Evolutionary conservation across 1,284 basidiomycete species (phyloP).

Genomic region (Boletellus dicymbophilus): DNA sequence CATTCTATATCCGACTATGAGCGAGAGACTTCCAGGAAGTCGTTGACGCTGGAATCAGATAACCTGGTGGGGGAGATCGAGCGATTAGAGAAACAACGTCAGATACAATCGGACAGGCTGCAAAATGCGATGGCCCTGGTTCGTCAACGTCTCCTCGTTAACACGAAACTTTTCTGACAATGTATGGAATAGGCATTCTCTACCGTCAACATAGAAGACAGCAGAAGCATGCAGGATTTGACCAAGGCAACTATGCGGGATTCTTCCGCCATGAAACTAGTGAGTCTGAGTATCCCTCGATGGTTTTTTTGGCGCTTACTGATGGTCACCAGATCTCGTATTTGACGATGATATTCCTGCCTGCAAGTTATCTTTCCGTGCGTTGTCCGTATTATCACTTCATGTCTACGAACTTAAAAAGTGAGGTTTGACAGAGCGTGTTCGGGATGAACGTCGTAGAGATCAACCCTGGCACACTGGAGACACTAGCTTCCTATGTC

Average conservation of each 20-base stretch:
- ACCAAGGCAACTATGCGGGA: slow-evolving; percentile 50
- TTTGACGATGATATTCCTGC: slow-evolving; percentile 33
- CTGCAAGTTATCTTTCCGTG: slow-evolving; percentile 39
- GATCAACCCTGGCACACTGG: slow-evolving; percentile 33
- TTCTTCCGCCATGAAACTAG: slow-evolving; percentile 51
- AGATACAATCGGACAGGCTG: slow-evolving; percentile 46
- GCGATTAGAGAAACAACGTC: slow-evolving; percentile 43
- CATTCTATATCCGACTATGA: slow-evolving; percentile 17
- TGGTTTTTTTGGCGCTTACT: not conserved
- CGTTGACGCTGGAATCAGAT: slow-evolving; percentile 44
- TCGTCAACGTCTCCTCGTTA: slow-evolving; percentile 1
- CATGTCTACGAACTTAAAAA: not conserved
- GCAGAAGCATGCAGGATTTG: slow-evolving; percentile 43
- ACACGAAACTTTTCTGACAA: slow-evolving; percentile 5
- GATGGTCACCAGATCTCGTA: slow-evolving; percentile 26
- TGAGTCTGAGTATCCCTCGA: slow-evolving; percentile 7
- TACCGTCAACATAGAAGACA: slow-evolving; percentile 52
- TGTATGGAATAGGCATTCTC: slow-evolving; percentile 44
- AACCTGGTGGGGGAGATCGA: slow-evolving; percentile 47
- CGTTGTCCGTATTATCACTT: slow-evolving; percentile 17
- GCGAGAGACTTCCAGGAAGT: slow-evolving; percentile 17
- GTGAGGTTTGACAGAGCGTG: slow-evolving; percentile 24
- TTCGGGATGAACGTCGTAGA: slow-evolving; percentile 44
- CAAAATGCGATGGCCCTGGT: slow-evolving; percentile 55
- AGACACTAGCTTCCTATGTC: slow-evolving; percentile 43